Base-by-base conservation (phyloP, 768 basidiomycete species). In the Phaeotremella fagi region DNA sequence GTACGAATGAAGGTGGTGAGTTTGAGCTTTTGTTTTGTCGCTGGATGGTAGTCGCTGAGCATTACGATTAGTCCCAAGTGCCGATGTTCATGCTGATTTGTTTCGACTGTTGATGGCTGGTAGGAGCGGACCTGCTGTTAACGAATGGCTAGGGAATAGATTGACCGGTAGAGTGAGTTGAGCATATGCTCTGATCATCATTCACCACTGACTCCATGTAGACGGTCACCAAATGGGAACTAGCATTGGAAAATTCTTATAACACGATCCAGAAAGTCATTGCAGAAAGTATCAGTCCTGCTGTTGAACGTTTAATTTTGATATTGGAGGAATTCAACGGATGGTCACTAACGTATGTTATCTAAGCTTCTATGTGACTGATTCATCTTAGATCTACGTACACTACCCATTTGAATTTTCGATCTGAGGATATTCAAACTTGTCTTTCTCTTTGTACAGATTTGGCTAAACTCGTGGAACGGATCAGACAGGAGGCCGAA, bases 211-310 rank as follows among this genome's bases (percentile, higher is more conserved):
- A 29, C 16, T 3, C 20, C 31, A 20, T 27, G 28, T 25, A 68
- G 66, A 64, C 61, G n/a, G 43, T 66, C 20, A 50, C 64, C 4
- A 70, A 66, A 43, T 70, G 68, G 68, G 62, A 70, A 28, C 27
- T 42, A 37, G 41, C 60, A 22, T 53, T 63, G 0, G 54, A 51
- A 27, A 50, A 52, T 4, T 56, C 51, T 1, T 64, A 48, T 38
- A 31, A 54, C 12, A 57, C 53, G 12, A 64, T 66, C 3, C 51
- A 57, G 15, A 61, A 59, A 20, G 51, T 66, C 22, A 47, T 70
- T 1, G 37, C 48, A 6, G 63, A 66, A 43, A 66, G 64, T 31
- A 48, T 64, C 24, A 54, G 29, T 22, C 68, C 68, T 16, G 62
- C 63, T 25, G 9, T 61, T 33, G 62, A 70, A 35, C 38, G 57